phyloP scores from a whole-genome alignment of 306 rosid species.

The Cucumis cinereus region DNA sequence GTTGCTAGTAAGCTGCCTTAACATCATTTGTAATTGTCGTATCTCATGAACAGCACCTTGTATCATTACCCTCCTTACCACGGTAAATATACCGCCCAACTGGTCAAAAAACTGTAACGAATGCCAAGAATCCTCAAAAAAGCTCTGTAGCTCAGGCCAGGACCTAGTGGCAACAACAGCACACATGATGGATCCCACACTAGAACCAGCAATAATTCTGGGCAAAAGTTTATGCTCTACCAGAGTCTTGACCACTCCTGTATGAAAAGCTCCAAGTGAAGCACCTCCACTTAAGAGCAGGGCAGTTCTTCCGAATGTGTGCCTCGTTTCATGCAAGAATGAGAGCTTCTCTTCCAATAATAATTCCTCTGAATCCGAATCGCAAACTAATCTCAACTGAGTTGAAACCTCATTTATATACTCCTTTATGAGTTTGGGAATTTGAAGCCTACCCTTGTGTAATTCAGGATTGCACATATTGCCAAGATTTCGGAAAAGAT shows the following conservation, averaged over 20 bases:
- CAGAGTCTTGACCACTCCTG: conserved; percentile 74
- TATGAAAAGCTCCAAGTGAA: conserved; percentile 88
- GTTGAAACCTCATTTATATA: conserved; percentile 79
- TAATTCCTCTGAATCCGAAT: conserved; percentile 75
- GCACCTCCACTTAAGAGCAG: conserved; percentile 95
- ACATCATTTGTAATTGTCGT: conserved; percentile 78
- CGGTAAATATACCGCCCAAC: conserved; percentile 84
- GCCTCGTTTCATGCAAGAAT: conserved; percentile 92
- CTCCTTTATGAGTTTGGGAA: conserved; percentile 76
- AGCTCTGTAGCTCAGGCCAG: conserved; percentile 95
- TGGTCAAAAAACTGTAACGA: conserved; percentile 81
- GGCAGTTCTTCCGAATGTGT: conserved; percentile 95
- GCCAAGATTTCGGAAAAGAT: conserved; percentile 82
- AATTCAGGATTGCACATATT: conserved; percentile 90
- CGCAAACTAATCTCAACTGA: conserved; percentile 85
- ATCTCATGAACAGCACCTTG: conserved; percentile 90
- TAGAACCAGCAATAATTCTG: conserved; percentile 90
- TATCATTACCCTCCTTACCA: conserved; percentile 75
- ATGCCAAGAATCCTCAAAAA: conserved; percentile 83
- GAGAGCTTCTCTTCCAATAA: conserved; percentile 79
- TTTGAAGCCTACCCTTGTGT: conserved; percentile 84
- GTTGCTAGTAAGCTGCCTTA: conserved; percentile 78
- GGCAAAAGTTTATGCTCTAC: conserved; percentile 90
- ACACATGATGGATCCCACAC: conserved; percentile 95
- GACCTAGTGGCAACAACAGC: conserved; percentile 88